Conservation (phyloP, 2,329 filamentous ascomycete genomes). For the Tolypocladium pustulatum region DNA sequence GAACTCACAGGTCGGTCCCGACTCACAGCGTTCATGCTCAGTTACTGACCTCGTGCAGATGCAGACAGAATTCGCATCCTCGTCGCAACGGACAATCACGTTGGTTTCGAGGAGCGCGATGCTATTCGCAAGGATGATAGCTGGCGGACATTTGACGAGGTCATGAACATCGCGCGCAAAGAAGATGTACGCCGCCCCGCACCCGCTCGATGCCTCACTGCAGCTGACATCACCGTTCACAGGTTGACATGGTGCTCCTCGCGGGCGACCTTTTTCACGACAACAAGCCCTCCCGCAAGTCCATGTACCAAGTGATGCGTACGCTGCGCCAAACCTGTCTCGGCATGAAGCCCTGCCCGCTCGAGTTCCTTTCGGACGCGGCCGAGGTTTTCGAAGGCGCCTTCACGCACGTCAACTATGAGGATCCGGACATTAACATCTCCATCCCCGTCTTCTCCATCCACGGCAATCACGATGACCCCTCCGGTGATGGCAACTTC, state of each 20-base stretch:
- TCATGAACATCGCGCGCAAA: slow-evolving; percentile 78
- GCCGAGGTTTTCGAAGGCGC: slow-evolving; percentile 82
- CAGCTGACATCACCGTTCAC: not conserved
- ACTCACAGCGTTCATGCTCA: too few relatives aligned
- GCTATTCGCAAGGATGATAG: slow-evolving; percentile 92
- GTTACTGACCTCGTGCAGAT: slow-evolving; percentile 21
- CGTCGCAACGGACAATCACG: slow-evolving; percentile 93
- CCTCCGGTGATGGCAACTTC: slow-evolving; percentile 87
- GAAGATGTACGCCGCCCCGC: slow-evolving; percentile 50
- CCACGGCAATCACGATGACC: slow-evolving; percentile 96
- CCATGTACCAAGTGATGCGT: slow-evolving; percentile 96
- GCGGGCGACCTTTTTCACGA: slow-evolving; percentile 96
- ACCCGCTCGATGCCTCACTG: not conserved
- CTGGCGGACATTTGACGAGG: slow-evolving; percentile 92
- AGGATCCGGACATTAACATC: slow-evolving; percentile 93
- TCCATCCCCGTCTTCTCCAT: slow-evolving; percentile 97
- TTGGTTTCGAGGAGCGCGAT: slow-evolving; percentile 90
- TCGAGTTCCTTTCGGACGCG: slow-evolving; percentile 90
- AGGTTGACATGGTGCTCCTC: slow-evolving; percentile 92
- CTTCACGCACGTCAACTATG: slow-evolving; percentile 94
- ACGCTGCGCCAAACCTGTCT: slow-evolving; percentile 87
- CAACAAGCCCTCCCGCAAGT: slow-evolving; percentile 91
- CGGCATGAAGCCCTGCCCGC: slow-evolving; percentile 88
- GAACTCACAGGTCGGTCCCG: slow-evolving; percentile 15
- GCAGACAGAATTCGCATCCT: slow-evolving; percentile 90